These are phyloP conservation scores for Scedosporium apiospermum DNA, from an alignment of 2,329 filamentous ascomycete genomes.

Conservation along the genomic window DNA sequence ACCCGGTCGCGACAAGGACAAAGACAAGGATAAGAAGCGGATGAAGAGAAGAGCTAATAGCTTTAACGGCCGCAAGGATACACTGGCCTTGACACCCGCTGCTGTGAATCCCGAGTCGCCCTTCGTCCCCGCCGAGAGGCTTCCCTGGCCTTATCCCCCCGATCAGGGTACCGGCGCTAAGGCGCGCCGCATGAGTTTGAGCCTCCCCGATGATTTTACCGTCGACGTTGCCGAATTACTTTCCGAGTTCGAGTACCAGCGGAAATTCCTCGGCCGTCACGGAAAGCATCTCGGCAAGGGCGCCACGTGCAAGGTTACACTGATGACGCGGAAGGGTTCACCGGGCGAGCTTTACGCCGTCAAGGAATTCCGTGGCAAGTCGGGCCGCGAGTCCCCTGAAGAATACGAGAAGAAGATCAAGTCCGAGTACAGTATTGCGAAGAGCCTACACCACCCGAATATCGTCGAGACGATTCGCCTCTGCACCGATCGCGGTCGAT, in stretches of 20 bases:
- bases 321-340: constrained; percentile 65
- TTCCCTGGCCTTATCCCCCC: constrained; percentile 52
- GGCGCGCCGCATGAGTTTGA: constrained; percentile 66
- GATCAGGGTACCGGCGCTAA: constrained; percentile 67
- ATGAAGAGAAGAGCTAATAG: constrained; percentile 34
- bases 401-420: constrained; percentile 87
- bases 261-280: constrained; percentile 60
- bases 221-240: constrained; percentile 62
- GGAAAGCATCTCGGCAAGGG: constrained; percentile 73
- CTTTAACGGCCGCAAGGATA: constrained; percentile 29
- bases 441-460: constrained; percentile 77
- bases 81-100: not conserved
- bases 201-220: constrained; percentile 62
- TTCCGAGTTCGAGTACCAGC: constrained; percentile 60
- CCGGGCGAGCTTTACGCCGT: constrained; percentile 65
- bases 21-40: constrained; percentile 11
- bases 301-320: constrained; percentile 69
- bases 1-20: constrained; percentile 7
- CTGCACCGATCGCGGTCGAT: constrained; percentile 64
- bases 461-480: constrained; percentile 73
- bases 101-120: constrained; percentile 2
- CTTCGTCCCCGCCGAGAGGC: constrained; percentile 28
- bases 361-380: constrained; percentile 75
- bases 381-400: constrained; percentile 55
- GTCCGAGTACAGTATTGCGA: constrained; percentile 80